A percentile compares a stretch with the other conserved stretches of the same genome.
These are phyloP conservation scores for Alternaria sp. DNA, from an alignment of 2,329 filamentous ascomycete genomes.

Conservation along the genomic window DNA sequence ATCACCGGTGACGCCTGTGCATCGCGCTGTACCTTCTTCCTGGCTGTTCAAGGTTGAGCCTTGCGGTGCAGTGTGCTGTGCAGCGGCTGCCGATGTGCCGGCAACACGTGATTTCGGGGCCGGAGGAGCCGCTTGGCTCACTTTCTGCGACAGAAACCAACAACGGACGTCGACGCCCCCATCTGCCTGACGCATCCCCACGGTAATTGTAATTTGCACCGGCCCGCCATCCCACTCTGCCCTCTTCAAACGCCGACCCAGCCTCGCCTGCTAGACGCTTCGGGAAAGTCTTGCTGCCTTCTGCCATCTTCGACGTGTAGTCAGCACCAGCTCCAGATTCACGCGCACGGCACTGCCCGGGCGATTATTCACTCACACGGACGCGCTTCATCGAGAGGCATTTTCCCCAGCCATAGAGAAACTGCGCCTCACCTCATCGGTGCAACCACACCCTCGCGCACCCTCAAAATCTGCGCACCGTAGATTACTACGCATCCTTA, in stretches of 20 bases:
- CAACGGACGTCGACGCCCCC: conserved; percentile 15
- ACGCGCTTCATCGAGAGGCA: not conserved
- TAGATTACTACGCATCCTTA: not conserved
- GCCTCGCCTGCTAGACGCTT: conserved; percentile 10
- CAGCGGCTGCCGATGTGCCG: conserved; percentile 6
- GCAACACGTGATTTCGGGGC: conserved; percentile 4
- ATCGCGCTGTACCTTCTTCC: not conserved
- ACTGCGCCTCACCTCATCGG: conserved; percentile 8
- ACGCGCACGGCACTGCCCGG: conserved; percentile 11
- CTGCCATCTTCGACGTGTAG: conserved; percentile 9
- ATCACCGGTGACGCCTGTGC: not conserved
- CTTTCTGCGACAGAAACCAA: conserved; percentile 20
- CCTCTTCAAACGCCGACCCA: conserved; percentile 24
- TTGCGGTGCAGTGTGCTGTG: not conserved
- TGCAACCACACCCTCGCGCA: not conserved
- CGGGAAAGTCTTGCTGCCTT: conserved; percentile 13
- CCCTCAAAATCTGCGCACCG: conserved; percentile 1
- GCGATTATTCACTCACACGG: conserved; percentile 19
- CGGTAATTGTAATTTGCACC: conserved; percentile 26
- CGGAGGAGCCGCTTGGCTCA: conserved; percentile 14
- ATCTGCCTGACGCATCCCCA: conserved; percentile 15
- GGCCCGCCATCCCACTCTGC: conserved; percentile 34
- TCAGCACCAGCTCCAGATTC: conserved; percentile 13
- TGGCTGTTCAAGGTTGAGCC: not conserved
- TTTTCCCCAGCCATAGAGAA: conserved; percentile 16